phyloP scores from a whole-genome alignment of 371 early-diverging fungal species.

The Actinomortierella wolfii region DNA sequence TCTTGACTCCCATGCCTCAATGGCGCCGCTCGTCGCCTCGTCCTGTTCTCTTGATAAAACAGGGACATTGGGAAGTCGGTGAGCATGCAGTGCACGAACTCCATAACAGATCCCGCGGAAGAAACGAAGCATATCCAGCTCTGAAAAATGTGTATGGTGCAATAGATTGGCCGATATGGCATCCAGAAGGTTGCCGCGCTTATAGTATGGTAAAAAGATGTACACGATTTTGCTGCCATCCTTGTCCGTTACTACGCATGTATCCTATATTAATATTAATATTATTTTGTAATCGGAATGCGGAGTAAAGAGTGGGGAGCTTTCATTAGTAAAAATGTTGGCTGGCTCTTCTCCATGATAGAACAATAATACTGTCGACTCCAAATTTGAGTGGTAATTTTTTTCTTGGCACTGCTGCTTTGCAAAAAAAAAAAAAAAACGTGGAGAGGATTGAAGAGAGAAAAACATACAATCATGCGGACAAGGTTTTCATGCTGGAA shows the following conservation, averaged over 20 bases:
- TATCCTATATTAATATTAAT: conserved; percentile 51
- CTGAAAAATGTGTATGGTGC: conserved; percentile 57
- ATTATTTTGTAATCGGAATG: too few relatives aligned
- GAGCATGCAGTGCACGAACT: conserved; percentile 62
- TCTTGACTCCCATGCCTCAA: conserved; percentile 44
- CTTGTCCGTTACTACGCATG: conserved; percentile 60
- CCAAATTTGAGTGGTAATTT: too few relatives aligned
- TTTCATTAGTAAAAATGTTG: background rate
- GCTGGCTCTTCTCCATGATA: background rate
- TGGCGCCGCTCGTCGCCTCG: conserved; percentile 19
- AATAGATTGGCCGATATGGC: conserved; percentile 59
- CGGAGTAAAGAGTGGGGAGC: background rate
- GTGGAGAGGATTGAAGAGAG: background rate
- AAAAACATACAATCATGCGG: conserved; percentile 59
- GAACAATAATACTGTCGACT: background rate
- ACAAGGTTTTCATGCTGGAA: conserved; percentile 76
- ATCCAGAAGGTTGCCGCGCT: conserved; percentile 71
- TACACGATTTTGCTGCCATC: conserved; percentile 68
- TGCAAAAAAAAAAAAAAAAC: background rate
- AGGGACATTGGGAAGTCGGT: conserved; percentile 52
- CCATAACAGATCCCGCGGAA: conserved; percentile 68
- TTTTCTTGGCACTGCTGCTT: conserved; percentile 4
- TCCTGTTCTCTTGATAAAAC: conserved; percentile 44
- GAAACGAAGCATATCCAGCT: conserved; percentile 60
- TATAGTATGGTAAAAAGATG: conserved; percentile 69